Base-by-base conservation (phyloP, 441 rosid species). In the Arabidopsis hybrid region DNA sequence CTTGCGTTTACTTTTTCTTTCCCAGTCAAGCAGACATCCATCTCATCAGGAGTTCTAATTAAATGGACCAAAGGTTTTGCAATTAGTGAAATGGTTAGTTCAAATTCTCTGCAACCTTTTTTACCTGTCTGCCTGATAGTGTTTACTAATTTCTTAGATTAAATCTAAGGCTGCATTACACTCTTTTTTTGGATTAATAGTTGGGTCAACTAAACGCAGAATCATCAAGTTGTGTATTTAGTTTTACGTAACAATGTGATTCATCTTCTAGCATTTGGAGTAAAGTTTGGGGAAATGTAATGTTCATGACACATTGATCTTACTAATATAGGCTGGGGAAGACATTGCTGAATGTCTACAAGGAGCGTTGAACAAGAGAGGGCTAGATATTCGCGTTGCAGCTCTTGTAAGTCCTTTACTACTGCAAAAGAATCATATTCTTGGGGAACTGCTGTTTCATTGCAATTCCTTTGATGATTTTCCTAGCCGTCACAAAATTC, bases 1-100 rank as follows among this genome's bases (percentile, higher is more conserved):
- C 89, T 95, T 55, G 98, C 96, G 9, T 92, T 92, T 74, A 89
- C 97, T 13, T 91, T 95, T 73, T 92, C 98, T 53, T 95, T 92
- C 78, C 98, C 99, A 0, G 91, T 92, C 56, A 95, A 85, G 73
- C 99, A 91, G 57, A 81, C 77, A 2, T 92, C 98, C 21, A 60
- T 81, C 31, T 81, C 85, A 36, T 86, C 97, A 0, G 99, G 98
- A 49, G 61, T 73, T 77, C 86, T 95, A 67, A 79, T 91, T 53
- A 87, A 85, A 78, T 92, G 97, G 97, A 95, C 97, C 53, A 92
- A 92, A 80, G 97, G 92, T 67, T 91, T 92, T 60, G 84, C 79
- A 29, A 85, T 92, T 46, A 80, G 84, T 60, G 94, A 87, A 78
- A 83, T 85, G 97, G 99, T 95, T 78, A 78, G 99, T 85, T 17